Evolutionary conservation across 2,329 filamentous ascomycete species (phyloP).

Genomic region (Clonostachys rosea): DNA sequence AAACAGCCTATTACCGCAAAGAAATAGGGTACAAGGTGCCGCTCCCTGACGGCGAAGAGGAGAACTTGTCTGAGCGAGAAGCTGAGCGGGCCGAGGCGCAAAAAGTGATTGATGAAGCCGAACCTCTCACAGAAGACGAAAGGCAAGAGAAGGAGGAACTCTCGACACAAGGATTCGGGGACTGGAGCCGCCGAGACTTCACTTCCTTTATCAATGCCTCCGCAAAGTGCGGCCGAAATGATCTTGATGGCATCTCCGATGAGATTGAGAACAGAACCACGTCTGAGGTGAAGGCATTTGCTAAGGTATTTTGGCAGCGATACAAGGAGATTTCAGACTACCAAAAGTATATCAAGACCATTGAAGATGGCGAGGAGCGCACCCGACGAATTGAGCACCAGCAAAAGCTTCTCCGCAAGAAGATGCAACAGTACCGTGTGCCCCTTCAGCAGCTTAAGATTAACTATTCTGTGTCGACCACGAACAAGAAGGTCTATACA

Average conservation of each 20-base stretch:
- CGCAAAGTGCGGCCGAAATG: slow-evolving; percentile 83
- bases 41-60: slow-evolving; percentile 81
- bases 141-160: slow-evolving; percentile 80
- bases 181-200: slow-evolving; percentile 97
- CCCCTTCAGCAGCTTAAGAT: slow-evolving; percentile 97
- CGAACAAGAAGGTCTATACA: slow-evolving; percentile 99
- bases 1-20: slow-evolving; percentile 93
- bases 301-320: slow-evolving; percentile 94
- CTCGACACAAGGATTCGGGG: slow-evolving; percentile 79
- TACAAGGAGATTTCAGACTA: slow-evolving; percentile 89
- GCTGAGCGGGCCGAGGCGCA: slow-evolving; percentile 85
- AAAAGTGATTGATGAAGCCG: slow-evolving; percentile 87
- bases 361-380: slow-evolving; percentile 90
- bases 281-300: slow-evolving; percentile 83
- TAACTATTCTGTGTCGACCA: slow-evolving; percentile 97
- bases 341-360: slow-evolving; percentile 80
- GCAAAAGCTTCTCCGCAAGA: slow-evolving; percentile 87
- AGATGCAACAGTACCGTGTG: slow-evolving; percentile 95
- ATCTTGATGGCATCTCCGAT: slow-evolving; percentile 78
- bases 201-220: slow-evolving; percentile 97
- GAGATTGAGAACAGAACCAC: slow-evolving; percentile 89
- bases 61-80: slow-evolving; percentile 80
- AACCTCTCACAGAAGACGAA: slow-evolving; percentile 83
- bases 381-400: slow-evolving; percentile 86
- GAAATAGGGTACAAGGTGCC: slow-evolving; percentile 95